Base-by-base conservation (phyloP, 352 stramenopile genomes). In the Thalassiosira exigua region DNA sequence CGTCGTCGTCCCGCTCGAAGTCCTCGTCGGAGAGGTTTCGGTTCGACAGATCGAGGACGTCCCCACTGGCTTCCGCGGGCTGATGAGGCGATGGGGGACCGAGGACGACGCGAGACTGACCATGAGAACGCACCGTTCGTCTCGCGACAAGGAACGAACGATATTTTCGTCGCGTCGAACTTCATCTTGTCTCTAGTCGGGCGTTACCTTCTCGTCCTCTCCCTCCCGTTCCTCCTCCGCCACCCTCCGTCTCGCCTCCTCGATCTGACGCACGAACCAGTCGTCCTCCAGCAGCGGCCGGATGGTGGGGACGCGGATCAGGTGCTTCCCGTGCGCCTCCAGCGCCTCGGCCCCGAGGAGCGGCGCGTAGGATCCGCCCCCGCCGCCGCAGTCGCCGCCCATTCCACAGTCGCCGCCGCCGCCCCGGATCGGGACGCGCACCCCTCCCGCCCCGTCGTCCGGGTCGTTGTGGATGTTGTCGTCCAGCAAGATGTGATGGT, bases 381-480 rank as follows among this genome's bases (percentile, higher is more conserved):
- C 33, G 4, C 69, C 41, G n/a, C 53, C 27, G 52, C 76, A 41
- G 4, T 66, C 30, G 12, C 32, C 27, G 44, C 53, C 21, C 1
- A 14, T 39, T 29, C n/a, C n/a, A n/a, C n/a, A n/a, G n/a, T n/a
- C n/a, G n/a, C n/a, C n/a, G n/a, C n/a, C n/a, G 9, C 66, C 30
- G 9, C 14, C 22, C 1, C 52, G 32, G 22, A 76, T 29, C n/a
- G 64, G 60, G 48, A 81, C 41, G 27, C 90, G 79, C 41, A 91
- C 70, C 42, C 81, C 86, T 3, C 85, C 87, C 48, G 91, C 91
- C 21, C 82, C 75, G 79, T 94, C 85, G 22, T 78, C 51, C 2
- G 58, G 56, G 53, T 91, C 71, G 72, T 93, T 92, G 53, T 92
- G 86, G 70, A 94, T 94, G 67, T 94, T 93, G 74, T 94, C 90